A percentile compares a stretch with the other conserved stretches of the same genome.
Conservation (phyloP, 148 eudicot genomes). For the Rhododendron williamsianum region DNA sequence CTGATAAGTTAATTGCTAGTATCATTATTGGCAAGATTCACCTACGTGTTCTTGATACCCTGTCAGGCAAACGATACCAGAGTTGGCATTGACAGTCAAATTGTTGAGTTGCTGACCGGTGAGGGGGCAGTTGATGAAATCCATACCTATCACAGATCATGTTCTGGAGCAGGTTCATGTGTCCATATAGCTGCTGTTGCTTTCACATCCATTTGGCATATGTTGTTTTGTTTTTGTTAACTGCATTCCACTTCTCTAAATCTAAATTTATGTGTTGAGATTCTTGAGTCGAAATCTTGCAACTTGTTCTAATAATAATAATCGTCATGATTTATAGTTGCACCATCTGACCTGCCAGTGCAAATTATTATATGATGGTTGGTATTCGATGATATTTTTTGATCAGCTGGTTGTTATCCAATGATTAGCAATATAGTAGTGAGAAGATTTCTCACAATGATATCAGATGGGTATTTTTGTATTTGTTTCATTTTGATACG, state of each 20-base stretch:
- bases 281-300: conserved; percentile 1
- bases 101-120: conserved; percentile 2
- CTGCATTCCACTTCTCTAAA: conserved; percentile 1
- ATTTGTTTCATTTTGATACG: background rate
- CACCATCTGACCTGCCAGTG: conserved; percentile 7
- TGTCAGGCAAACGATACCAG: conserved; percentile 16
- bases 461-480: background rate
- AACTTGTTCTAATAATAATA: background rate
- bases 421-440: conserved; percentile 12
- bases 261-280: background rate
- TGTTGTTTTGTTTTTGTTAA: background rate
- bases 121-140: conserved; percentile 17
- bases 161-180: conserved; percentile 13
- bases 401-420: background rate
- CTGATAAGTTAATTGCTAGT: background rate
- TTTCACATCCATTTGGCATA: conserved; percentile 5
- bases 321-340: background rate
- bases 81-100: conserved; percentile 10
- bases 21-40: background rate
- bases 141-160: conserved; percentile 2
- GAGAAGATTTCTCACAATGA: conserved; percentile 19
- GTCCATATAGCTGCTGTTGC: conserved; percentile 13
- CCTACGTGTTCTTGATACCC: background rate
- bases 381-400: background rate
- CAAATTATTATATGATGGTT: background rate